Percentiles rank a stretch among this genome's conserved stretches.
Conservation (phyloP, 768 basidiomycete species). For the Naganishia onofrii region DNA sequence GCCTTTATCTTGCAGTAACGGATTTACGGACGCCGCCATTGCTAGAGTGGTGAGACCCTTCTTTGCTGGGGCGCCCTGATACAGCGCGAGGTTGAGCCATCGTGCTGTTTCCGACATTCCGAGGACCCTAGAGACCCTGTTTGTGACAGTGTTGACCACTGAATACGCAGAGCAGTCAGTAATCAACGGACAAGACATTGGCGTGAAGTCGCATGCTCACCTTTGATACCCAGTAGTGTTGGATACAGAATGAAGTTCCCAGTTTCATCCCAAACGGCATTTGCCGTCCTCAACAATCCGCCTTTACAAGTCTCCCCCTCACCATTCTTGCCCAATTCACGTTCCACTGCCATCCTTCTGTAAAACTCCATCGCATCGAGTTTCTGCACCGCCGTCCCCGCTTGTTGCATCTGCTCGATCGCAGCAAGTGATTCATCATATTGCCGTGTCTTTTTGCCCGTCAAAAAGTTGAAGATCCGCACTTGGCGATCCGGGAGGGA, state of each 20-base stretch:
- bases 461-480: slow-evolving; percentile 85
- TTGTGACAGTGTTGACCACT: slow-evolving; percentile 95
- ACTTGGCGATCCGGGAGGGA: slow-evolving; percentile 87
- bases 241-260: slow-evolving; percentile 93
- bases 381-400: slow-evolving; percentile 83
- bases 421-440: slow-evolving; percentile 93
- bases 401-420: slow-evolving; percentile 98
- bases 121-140: slow-evolving; percentile 78
- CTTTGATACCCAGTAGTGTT: slow-evolving; percentile 90
- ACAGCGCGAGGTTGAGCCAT: slow-evolving; percentile 81
- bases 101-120: slow-evolving; percentile 93
- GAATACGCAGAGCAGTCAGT: background rate
- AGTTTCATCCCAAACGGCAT: slow-evolving; percentile 96
- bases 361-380: slow-evolving; percentile 99
- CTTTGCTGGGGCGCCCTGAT: slow-evolving; percentile 91
- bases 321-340: slow-evolving; percentile 61
- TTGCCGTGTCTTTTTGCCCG: slow-evolving; percentile 82
- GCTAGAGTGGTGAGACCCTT: slow-evolving; percentile 81
- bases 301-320: slow-evolving; percentile 61
- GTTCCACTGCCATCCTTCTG: slow-evolving; percentile 85
- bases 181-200: background rate
- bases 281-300: slow-evolving; percentile 62
- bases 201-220: slow-evolving; percentile 55
- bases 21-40: slow-evolving; percentile 94
- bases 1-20: slow-evolving; percentile 80